These are phyloP conservation scores for Secale cereale DNA, from an alignment of 176 grass and related monocot species.

Conservation along the genomic window DNA sequence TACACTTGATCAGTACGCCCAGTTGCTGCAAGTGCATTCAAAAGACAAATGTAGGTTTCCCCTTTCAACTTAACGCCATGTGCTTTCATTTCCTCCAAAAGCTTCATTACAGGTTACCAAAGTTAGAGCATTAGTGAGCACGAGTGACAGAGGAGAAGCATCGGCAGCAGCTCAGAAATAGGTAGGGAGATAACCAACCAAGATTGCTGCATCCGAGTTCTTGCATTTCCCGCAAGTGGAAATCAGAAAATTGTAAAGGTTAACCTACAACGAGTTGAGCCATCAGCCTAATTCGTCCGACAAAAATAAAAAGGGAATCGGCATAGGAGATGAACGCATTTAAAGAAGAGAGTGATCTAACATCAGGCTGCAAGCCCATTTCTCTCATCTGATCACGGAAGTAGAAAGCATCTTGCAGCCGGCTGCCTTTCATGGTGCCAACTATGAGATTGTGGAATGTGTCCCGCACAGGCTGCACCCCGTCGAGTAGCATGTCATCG, in stretches of 20 bases:
- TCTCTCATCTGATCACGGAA: slow-evolving; percentile 95
- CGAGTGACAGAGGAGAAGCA: background rate
- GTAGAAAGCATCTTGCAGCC: slow-evolving; percentile 90
- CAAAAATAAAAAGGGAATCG: background rate
- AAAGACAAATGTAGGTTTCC: slow-evolving; percentile 93
- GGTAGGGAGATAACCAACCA: slow-evolving; percentile 45
- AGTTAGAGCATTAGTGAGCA: slow-evolving; percentile 2
- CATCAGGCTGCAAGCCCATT: slow-evolving; percentile 90
- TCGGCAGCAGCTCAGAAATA: background rate
- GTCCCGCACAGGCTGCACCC: slow-evolving; percentile 78
- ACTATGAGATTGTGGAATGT: slow-evolving; percentile 88
- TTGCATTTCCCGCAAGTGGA: slow-evolving; percentile 92
- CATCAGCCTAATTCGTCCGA: slow-evolving; percentile 15
- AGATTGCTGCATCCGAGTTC: slow-evolving; percentile 77
- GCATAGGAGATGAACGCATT: background rate
- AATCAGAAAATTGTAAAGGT: slow-evolving; percentile 98
- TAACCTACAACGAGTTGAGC: slow-evolving; percentile 67
- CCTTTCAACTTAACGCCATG: slow-evolving; percentile 83
- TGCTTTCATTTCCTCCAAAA: slow-evolving; percentile 97
- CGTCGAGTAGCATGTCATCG: slow-evolving; percentile 95
- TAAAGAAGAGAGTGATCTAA: slow-evolving; percentile 31
- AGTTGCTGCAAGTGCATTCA: slow-evolving; percentile 82
- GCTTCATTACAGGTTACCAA: slow-evolving; percentile 50
- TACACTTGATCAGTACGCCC: slow-evolving; percentile 92
- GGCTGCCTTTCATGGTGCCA: slow-evolving; percentile 90